Evolutionary conservation across 106 monocot species (phyloP).

Genomic region (Agapanthus africanus): DNA sequence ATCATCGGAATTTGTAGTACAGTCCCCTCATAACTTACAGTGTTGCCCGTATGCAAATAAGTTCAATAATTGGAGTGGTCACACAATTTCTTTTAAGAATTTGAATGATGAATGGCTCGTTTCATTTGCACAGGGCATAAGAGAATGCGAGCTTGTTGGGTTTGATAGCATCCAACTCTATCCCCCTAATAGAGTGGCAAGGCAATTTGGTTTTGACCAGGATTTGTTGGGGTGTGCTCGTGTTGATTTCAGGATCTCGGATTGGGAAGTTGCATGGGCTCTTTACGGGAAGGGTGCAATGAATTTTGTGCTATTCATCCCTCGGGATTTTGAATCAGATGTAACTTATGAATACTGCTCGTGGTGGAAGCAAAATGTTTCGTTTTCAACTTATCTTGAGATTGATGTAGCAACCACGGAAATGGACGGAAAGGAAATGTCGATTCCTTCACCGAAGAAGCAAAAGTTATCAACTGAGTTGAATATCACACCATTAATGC

Average conservation of each 20-base stretch:
- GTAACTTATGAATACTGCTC: conserved; percentile 21
- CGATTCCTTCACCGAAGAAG: not conserved
- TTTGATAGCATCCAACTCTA: conserved; percentile 51
- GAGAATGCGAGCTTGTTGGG: conserved; percentile 3
- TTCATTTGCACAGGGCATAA: conserved; percentile 31
- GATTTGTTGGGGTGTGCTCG: conserved; percentile 34
- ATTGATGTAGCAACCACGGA: not conserved
- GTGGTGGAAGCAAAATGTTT: conserved; percentile 21
- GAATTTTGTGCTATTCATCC: conserved; percentile 28
- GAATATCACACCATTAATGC: not conserved
- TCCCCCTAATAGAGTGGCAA: conserved; percentile 12
- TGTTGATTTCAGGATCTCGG: conserved; percentile 20
- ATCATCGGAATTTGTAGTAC: conserved; percentile 21
- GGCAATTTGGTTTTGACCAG: conserved; percentile 76
- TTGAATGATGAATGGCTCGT: conserved; percentile 21
- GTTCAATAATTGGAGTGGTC: conserved; percentile 25
- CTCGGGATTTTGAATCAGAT: conserved; percentile 32
- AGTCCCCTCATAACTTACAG: conserved; percentile 25
- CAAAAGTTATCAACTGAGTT: not conserved
- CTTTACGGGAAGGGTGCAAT: conserved; percentile 24
- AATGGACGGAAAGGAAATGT: not conserved
- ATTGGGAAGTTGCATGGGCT: conserved; percentile 38
- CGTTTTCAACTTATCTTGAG: not conserved
- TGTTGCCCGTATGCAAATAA: conserved; percentile 41
- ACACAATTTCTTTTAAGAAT: conserved; percentile 14